Percentiles rank a stretch among this genome's conserved stretches.
phyloP scores from a whole-genome alignment of 2,329 filamentous ascomycete species.

The Claviceps monticola region DNA sequence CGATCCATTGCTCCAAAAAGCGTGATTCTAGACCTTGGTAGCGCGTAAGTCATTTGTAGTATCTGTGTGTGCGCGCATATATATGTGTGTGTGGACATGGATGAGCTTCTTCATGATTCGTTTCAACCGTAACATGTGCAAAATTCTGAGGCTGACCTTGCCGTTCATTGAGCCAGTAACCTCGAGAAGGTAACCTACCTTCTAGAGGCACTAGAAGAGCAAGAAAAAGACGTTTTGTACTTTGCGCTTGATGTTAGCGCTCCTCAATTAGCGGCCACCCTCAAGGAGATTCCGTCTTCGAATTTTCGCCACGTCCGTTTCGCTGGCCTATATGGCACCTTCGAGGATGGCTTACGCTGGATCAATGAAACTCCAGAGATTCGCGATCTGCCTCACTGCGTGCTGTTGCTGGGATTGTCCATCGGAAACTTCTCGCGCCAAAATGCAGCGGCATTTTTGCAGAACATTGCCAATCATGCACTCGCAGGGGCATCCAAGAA shows the following conservation, averaged over 20 bases:
- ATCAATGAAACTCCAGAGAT: not conserved
- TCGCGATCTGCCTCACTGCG: not conserved
- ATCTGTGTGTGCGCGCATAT: too few species aligned
- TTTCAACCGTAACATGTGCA: not conserved
- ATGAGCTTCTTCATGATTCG: too few species aligned
- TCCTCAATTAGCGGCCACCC: not conserved
- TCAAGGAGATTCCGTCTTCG: not conserved
- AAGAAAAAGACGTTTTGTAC: not conserved
- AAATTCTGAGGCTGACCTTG: not conserved
- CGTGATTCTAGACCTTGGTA: not conserved
- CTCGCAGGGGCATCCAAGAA: not conserved
- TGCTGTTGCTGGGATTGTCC: not conserved
- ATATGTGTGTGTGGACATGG: too few species aligned
- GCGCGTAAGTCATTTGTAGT: not conserved
- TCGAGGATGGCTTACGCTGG: constrained; percentile 1
- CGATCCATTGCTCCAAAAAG: not conserved
- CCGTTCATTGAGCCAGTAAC: not conserved
- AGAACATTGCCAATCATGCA: not conserved
- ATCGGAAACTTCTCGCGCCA: constrained; percentile 1
- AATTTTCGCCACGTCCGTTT: not conserved
- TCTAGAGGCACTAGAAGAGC: not conserved
- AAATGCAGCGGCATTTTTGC: not conserved
- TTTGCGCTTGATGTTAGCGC: not conserved
- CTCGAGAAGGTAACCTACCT: not conserved
- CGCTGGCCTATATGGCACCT: not conserved